phyloP scores from a whole-genome alignment of 257 asterid genomes.

The Solanum pennellii region DNA sequence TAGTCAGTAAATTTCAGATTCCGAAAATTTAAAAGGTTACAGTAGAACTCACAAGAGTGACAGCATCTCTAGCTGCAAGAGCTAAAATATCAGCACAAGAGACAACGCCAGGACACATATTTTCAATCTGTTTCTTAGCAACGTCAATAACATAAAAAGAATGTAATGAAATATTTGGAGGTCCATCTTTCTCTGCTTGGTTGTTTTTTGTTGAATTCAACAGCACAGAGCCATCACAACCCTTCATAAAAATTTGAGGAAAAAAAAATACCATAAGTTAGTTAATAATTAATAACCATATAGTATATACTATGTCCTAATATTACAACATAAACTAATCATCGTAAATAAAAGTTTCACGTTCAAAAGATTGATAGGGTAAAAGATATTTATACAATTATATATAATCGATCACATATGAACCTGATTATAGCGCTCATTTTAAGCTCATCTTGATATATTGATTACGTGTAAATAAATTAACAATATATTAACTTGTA shows the following conservation, averaged over 20 bases:
- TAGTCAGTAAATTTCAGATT: neutral
- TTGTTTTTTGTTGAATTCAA: constrained; percentile 36
- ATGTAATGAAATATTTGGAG: constrained; percentile 73
- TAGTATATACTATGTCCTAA: neutral
- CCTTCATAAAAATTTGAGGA: constrained; percentile 16
- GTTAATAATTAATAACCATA: neutral
- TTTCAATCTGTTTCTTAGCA: constrained; percentile 57
- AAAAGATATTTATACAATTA: neutral
- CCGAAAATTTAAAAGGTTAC: neutral
- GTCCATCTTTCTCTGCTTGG: constrained; percentile 71
- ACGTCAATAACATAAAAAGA: constrained; percentile 69
- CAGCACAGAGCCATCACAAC: constrained; percentile 84
- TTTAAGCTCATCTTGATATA: neutral
- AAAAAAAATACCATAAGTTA: neutral
- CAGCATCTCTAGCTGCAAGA: constrained; percentile 75
- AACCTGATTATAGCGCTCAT: neutral
- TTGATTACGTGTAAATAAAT: neutral
- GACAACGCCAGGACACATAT: constrained; percentile 64
- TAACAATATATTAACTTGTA: neutral
- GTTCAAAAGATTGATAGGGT: neutral
- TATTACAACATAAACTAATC: neutral
- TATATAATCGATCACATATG: neutral
- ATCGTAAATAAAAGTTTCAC: neutral
- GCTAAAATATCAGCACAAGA: constrained; percentile 87
- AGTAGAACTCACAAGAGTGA: constrained; percentile 42